Percentiles rank a stretch among this genome's conserved stretches.
Evolutionary conservation across 805 yeast genomes (phyloP).

Genomic region (Monosporozyma aerobia): DNA sequence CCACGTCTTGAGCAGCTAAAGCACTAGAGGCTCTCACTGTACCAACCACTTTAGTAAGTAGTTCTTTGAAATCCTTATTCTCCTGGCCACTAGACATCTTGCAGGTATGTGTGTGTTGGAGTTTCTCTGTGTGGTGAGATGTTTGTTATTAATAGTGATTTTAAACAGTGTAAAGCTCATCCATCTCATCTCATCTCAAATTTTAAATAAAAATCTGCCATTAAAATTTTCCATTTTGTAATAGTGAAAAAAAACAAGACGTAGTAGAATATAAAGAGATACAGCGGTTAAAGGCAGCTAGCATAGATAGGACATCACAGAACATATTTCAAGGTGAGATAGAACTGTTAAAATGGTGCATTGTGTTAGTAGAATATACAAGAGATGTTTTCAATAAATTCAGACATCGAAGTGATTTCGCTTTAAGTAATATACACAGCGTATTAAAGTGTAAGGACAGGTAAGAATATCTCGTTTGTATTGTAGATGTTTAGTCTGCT

Average conservation of each 20-base stretch:
- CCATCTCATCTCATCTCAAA: neutral
- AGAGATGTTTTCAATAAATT: too few relatives aligned
- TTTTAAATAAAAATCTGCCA: neutral
- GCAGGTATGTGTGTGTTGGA: neutral
- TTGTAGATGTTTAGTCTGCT: too few relatives aligned
- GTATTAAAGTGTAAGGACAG: too few relatives aligned
- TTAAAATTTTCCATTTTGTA: neutral
- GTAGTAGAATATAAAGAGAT: neutral
- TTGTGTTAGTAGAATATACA: too few relatives aligned
- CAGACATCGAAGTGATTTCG: too few relatives aligned
- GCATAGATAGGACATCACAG: too few relatives aligned
- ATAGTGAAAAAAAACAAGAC: neutral
- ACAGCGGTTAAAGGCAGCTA: too few relatives aligned
- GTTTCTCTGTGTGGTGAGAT: neutral
- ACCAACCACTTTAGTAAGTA: slow-evolving; percentile 19
- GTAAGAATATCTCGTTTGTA: too few relatives aligned
- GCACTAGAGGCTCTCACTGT: slow-evolving; percentile 60
- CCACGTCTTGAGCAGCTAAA: slow-evolving; percentile 71
- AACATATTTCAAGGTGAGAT: too few relatives aligned
- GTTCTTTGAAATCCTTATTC: slow-evolving; percentile 4
- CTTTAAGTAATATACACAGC: too few relatives aligned
- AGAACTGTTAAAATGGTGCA: too few relatives aligned
- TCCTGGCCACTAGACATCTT: neutral
- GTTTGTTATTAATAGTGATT: neutral
- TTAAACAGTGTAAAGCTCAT: neutral